Evolutionary conservation across 495 filamentous ascomycete genomes (phyloP), one percentile per base, ranked within the genome.

Genomic region (Aspergillus saccharolyticus): DNA sequence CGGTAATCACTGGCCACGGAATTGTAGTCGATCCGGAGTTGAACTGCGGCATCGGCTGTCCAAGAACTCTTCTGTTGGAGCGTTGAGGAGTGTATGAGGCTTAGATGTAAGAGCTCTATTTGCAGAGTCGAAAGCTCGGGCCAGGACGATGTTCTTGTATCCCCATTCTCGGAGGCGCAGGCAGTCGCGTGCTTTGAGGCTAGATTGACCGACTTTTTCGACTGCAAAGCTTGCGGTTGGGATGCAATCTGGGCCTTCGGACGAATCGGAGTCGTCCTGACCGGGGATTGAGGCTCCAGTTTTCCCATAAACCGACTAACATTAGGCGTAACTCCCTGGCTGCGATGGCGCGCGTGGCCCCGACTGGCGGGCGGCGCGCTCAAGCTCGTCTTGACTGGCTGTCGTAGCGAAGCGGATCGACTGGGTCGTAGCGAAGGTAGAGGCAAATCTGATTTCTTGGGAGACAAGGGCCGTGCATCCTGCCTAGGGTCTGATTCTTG

Each of bases 81-180:
- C 10, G 70, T 67, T 8, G 68, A 66, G 10, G 76, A 78, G 71
- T 89, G 87, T 14, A 91, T 72, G 10, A 92, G 74, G 64, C 84
- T 83, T 5, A 92, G 72, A 64, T 90, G 88, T 20, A 91, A 72
- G 19, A 94, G 76, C 63, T 91, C 87, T 0, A 85, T 83, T 64
- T 91, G 88, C 25, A 89, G 63, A 19, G 80, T 75, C 42, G 80
- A 76, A 5, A 80, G 80, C 64, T 89, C 86, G 50, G 83, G 80
- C 70, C 67, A 72, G 0, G 83, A 80, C 2, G 52, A 80, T 21
- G 66, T 60, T 17, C 69, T 49, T 25, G 55, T 45, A 45, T 64
- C 53, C 18, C 63, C 12, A 8, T 59, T 56, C 15, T 55, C 5
- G 28, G 48, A 24, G 22, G 56, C 53, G 19, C 43, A 58, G 12